Evolutionary conservation across 1,284 basidiomycete genomes (phyloP).

Genomic region (Inonotus obliquus): DNA sequence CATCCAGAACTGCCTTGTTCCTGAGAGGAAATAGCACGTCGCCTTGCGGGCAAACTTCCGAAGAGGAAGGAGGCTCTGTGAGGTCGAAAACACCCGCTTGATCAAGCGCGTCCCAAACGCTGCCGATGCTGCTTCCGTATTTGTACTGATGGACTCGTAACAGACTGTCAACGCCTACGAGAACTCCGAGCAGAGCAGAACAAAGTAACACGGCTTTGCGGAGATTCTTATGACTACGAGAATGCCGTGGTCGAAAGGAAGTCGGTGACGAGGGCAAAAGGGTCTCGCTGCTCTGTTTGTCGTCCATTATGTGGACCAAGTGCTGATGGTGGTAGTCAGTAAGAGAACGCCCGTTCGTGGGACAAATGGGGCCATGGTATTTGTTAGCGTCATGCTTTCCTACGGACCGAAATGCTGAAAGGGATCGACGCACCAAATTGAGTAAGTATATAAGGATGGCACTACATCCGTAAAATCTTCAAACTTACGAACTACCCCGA

Average conservation of each 20-base stretch:
- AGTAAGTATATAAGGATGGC: background rate
- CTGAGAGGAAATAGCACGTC: conserved; percentile 38
- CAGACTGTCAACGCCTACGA: conserved; percentile 1
- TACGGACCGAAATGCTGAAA: background rate
- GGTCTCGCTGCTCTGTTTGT: background rate
- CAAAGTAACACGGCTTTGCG: background rate
- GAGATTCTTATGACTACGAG: background rate
- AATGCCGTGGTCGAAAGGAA: background rate
- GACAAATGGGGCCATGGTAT: background rate
- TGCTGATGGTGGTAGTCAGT: background rate
- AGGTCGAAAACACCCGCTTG: background rate
- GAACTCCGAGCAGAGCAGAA: background rate
- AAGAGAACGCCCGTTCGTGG: background rate
- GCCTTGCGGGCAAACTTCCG: conserved; percentile 41
- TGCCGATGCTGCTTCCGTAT: background rate
- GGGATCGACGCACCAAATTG: conserved; percentile 1
- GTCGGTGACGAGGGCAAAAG: background rate
- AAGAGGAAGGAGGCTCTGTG: background rate
- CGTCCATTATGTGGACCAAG: background rate
- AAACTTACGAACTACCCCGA: background rate
- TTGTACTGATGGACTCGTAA: background rate
- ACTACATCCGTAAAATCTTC: background rate
- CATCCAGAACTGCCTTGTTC: conserved; percentile 38
- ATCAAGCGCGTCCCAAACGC: conserved; percentile 1
- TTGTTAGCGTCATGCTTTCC: background rate